These are phyloP conservation scores for Camellia granthamiana DNA, from an alignment of 148 eudicot species.

Conservation along the genomic window DNA sequence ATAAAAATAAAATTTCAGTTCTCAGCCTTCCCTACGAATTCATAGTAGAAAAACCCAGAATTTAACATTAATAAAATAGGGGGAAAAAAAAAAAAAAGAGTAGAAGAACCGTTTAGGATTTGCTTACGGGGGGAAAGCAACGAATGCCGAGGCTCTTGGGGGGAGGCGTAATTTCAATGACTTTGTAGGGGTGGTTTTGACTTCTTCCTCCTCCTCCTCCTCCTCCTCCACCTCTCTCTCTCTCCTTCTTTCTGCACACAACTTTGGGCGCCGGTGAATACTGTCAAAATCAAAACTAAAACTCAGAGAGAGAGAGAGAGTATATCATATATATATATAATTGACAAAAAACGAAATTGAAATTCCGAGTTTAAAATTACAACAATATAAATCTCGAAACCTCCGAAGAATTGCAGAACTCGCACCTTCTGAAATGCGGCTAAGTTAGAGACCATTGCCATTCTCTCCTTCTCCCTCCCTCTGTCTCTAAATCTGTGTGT, in stretches of 20 bases:
- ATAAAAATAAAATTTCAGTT: not conserved
- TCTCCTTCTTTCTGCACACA: conserved; percentile 42
- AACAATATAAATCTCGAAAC: not conserved
- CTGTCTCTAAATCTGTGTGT: too few species aligned
- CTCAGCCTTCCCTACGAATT: not conserved
- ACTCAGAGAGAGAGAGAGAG: too few species aligned
- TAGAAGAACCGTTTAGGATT: not conserved
- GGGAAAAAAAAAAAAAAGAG: not conserved
- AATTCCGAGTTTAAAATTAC: too few species aligned
- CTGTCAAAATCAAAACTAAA: too few species aligned
- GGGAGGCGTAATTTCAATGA: conserved; percentile 76
- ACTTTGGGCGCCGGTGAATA: conserved; percentile 7
- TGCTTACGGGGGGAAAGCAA: conserved; percentile 60
- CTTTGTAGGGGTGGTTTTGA: conserved; percentile 56
- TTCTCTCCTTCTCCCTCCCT: not conserved
- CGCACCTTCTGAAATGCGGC: conserved; percentile 22
- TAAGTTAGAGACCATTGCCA: conserved; percentile 13
- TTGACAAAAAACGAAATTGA: too few species aligned
- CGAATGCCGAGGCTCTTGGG: conserved; percentile 77
- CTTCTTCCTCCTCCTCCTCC: conserved; percentile 46
- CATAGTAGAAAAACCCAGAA: not conserved
- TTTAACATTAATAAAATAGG: not conserved
- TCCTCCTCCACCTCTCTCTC: conserved; percentile 35
- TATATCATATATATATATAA: too few species aligned
- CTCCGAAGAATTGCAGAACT: not conserved